A percentile compares a stretch with the other conserved stretches of the same genome.
phyloP scores from a whole-genome alignment of 495 filamentous ascomycete species.

The Trichoderma virens region DNA sequence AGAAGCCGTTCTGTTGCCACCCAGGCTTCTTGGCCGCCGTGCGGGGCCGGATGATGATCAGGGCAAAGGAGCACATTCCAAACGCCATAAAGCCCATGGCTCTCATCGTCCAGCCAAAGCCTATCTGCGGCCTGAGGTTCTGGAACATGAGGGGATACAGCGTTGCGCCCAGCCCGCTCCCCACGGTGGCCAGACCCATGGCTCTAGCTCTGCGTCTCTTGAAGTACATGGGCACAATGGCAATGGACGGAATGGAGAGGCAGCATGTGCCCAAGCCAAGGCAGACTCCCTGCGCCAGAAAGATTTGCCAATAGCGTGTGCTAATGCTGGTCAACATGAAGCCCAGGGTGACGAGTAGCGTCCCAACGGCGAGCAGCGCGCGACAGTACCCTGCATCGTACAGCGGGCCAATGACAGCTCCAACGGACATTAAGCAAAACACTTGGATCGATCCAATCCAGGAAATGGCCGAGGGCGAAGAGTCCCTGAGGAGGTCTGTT shows the following conservation, averaged over 20 bases:
- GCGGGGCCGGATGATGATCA: slow-evolving; percentile 48
- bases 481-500: slow-evolving; percentile 14
- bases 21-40: slow-evolving; percentile 13
- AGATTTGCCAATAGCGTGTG: slow-evolving; percentile 53
- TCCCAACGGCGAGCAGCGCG: slow-evolving; percentile 14
- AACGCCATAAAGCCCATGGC: slow-evolving; percentile 56
- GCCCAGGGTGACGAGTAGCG: slow-evolving; percentile 44
- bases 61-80: slow-evolving; percentile 37
- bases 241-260: slow-evolving; percentile 55
- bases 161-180: slow-evolving; percentile 59
- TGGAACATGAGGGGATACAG: slow-evolving; percentile 59
- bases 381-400: slow-evolving; percentile 19
- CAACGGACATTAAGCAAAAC: slow-evolving; percentile 21
- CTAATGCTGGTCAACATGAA: slow-evolving; percentile 62
- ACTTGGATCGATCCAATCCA: slow-evolving; percentile 25
- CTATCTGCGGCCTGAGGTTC: slow-evolving; percentile 43
- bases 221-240: slow-evolving; percentile 61
- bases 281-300: slow-evolving; percentile 52
- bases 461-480: slow-evolving; percentile 21
- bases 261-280: slow-evolving; percentile 48
- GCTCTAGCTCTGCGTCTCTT: slow-evolving; percentile 57
- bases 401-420: slow-evolving; percentile 20
- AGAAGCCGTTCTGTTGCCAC: slow-evolving; percentile 4
- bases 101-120: slow-evolving; percentile 59
- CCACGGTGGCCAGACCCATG: slow-evolving; percentile 57